These are phyloP conservation scores for Cryphonectria nitschkei DNA, from an alignment of 2,329 filamentous ascomycete species.

Conservation along the genomic window DNA sequence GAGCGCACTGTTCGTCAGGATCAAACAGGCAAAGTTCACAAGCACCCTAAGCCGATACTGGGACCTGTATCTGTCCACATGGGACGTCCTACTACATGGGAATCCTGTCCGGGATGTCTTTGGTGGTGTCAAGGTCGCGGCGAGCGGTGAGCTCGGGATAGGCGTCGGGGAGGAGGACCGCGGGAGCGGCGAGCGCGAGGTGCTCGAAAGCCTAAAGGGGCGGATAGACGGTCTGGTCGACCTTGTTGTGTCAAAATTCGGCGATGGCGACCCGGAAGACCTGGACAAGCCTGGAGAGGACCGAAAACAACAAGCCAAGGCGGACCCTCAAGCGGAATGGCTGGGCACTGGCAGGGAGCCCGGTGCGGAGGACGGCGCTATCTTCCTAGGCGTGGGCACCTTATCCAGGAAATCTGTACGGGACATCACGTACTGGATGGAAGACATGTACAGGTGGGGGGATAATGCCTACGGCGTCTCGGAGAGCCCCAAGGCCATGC, in stretches of 20 bases:
- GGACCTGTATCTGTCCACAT: slow-evolving; percentile 70
- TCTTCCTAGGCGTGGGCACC: slow-evolving; percentile 81
- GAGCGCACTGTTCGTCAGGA: slow-evolving; percentile 67
- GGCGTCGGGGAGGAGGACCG: slow-evolving; percentile 95
- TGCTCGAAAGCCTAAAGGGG: slow-evolving; percentile 83
- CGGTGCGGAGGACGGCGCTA: slow-evolving; percentile 75
- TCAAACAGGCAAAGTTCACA: slow-evolving; percentile 70
- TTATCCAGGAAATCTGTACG: slow-evolving; percentile 72
- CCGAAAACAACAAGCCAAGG: slow-evolving; percentile 33
- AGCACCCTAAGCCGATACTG: slow-evolving; percentile 78
- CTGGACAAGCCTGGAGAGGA: slow-evolving; percentile 34
- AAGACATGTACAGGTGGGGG: slow-evolving; percentile 83
- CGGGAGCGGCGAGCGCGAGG: slow-evolving; percentile 90
- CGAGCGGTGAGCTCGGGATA: slow-evolving; percentile 87
- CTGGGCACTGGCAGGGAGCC: slow-evolving; percentile 72
- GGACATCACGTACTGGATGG: slow-evolving; percentile 82
- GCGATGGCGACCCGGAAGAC: slow-evolving; percentile 46
- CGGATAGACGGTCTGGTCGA: slow-evolving; percentile 86
- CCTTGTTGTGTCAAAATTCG: slow-evolving; percentile 85
- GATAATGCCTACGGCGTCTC: slow-evolving; percentile 82
- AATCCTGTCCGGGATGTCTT: slow-evolving; percentile 83
- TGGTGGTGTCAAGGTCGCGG: slow-evolving; percentile 83
- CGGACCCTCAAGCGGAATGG: slow-evolving; percentile 56
- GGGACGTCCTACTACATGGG: slow-evolving; percentile 89
- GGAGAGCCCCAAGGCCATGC: slow-evolving; percentile 73